Base-by-base conservation (phyloP, 2,329 filamentous ascomycete genomes). In the Pseudonectria foliicola region DNA sequence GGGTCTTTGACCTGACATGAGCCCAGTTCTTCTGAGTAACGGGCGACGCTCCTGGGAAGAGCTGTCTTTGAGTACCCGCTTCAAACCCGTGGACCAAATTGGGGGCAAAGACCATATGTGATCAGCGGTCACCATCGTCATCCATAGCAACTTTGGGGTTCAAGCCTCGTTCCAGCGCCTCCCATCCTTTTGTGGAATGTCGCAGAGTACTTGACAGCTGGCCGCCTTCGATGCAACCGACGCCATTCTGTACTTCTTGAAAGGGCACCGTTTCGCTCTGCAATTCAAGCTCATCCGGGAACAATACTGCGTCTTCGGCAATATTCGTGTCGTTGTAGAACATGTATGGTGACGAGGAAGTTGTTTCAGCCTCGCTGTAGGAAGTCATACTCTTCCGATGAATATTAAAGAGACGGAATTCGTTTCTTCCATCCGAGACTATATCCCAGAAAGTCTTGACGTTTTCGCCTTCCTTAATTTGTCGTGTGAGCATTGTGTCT, bases 291-390 rank as follows among this genome's bases (percentile, higher is more conserved):
- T 55, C 53, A 4, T 55, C 45, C 0, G 52, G 50, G 8, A 56
- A 56, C 11, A 56, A 23, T 6, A 56, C 30, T 3, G 27, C 34
- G 7, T 56, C 53, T 27, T 56, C 52, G 3, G 28, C 38, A 2
- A 29, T 30, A 13, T 53, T 49, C 10, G 37, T 48, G 6, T 48
- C 29, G 34, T 46, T 56, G 30, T 56, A 56, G 34, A 55, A 56
- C 31, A 48, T 33, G 30, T 55, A 54, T 2, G 38, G 38, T 0
- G 32, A 35, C 3, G 18, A 10, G 5, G 27, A 29, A 8, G 43
- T 2, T 1, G 43, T 2, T 1, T 47, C 49, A 1, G 16, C 8
- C 2, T 30, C 27, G 7, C 13, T 34, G 7, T 34, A 39, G 7
- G 8, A 30, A 4, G 30, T 46, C 3, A 52, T 14, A 0, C 28